Percentiles rank a stretch among this genome's conserved stretches.
Evolutionary conservation across 768 basidiomycete species (phyloP).

Genomic region (Solioccasus polychromus): DNA sequence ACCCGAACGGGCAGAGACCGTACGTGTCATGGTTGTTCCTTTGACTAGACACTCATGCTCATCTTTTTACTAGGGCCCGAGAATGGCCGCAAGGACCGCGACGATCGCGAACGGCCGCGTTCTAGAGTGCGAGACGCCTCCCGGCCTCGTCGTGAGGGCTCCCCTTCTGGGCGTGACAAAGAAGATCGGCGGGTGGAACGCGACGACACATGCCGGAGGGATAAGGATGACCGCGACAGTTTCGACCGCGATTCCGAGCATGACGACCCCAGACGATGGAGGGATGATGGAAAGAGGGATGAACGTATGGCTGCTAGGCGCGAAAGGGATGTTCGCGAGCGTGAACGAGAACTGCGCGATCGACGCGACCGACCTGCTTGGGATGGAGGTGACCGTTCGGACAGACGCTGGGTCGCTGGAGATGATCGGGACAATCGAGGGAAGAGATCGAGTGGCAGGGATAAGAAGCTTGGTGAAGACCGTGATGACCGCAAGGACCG

Average conservation of each 20-base stretch:
- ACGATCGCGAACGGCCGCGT: constrained; percentile 63
- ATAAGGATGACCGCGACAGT: constrained; percentile 37
- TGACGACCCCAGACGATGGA: constrained; percentile 74
- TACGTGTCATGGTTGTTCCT: constrained; percentile 31
- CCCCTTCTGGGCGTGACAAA: constrained; percentile 48
- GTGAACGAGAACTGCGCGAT: constrained; percentile 39
- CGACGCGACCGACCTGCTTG: constrained; percentile 47
- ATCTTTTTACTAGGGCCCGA: constrained; percentile 45
- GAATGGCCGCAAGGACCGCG: constrained; percentile 51
- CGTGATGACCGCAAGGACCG: constrained; percentile 50
- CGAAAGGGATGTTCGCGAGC: constrained; percentile 44
- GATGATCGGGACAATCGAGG: constrained; percentile 69
- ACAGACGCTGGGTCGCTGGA: constrained; percentile 50
- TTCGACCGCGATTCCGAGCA: constrained; percentile 48
- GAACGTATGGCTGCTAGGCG: constrained; percentile 67
- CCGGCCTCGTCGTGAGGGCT: constrained; percentile 55
- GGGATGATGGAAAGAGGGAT: constrained; percentile 80
- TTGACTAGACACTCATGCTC: constrained; percentile 3
- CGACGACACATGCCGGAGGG: constrained; percentile 30
- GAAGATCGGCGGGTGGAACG: constrained; percentile 37
- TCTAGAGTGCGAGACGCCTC: constrained; percentile 66
- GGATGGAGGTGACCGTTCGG: constrained; percentile 48
- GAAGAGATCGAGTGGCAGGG: constrained; percentile 59
- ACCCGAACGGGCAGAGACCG: constrained; percentile 56
- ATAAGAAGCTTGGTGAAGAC: constrained; percentile 52